Conservation (phyloP, 768 basidiomycete species). For the Leccinum pellstonianum region DNA sequence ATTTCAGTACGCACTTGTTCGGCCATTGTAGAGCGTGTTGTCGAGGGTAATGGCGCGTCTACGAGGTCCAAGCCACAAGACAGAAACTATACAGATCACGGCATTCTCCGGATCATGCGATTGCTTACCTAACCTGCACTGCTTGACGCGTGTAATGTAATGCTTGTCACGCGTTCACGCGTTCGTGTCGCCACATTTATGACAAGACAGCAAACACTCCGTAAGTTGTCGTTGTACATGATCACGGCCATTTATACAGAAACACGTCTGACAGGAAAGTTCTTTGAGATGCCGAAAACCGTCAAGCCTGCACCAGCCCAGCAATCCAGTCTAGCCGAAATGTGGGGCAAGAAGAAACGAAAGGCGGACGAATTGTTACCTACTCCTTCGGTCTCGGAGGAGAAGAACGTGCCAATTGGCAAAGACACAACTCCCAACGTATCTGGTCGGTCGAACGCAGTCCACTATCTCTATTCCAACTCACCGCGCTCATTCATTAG, state of each 20-base stretch:
- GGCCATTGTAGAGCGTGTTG: slow-evolving; percentile 45
- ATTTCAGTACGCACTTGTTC: slow-evolving; percentile 49
- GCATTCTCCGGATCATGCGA: slow-evolving; percentile 29
- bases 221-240: slow-evolving; percentile 34
- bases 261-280: slow-evolving; percentile 51
- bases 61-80: slow-evolving; percentile 36
- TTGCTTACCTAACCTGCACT: not conserved
- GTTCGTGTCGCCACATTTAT: slow-evolving; percentile 36
- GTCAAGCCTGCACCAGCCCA: slow-evolving; percentile 67
- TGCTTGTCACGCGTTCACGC: slow-evolving; percentile 26
- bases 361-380: slow-evolving; percentile 22
- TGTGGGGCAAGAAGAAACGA: slow-evolving; percentile 56
- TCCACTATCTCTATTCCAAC: not conserved
- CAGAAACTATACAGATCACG: slow-evolving; percentile 42
- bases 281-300: slow-evolving; percentile 70
- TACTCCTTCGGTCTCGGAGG: slow-evolving; percentile 20
- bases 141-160: slow-evolving; percentile 14
- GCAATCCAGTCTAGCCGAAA: slow-evolving; percentile 74
- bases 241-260: not conserved
- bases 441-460: slow-evolving; percentile 12
- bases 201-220: slow-evolving; percentile 74
- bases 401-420: slow-evolving; percentile 24
- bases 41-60: slow-evolving; percentile 5
- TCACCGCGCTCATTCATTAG: slow-evolving; percentile 11
- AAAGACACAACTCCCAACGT: slow-evolving; percentile 1